Base-by-base conservation (phyloP, 2,329 filamentous ascomycete species). In the Cladosporium sp. region DNA sequence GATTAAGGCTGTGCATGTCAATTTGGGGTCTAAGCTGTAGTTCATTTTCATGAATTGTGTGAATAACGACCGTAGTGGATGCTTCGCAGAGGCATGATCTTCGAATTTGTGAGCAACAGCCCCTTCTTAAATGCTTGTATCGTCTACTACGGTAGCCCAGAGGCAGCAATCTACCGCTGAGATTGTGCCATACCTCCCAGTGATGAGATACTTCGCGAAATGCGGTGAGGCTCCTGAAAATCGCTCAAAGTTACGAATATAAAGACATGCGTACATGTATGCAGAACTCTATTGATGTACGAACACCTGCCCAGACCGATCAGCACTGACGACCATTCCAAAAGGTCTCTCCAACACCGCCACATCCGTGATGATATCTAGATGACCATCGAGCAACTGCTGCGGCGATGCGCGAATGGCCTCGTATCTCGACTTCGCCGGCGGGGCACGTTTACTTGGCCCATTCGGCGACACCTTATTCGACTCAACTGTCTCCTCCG, bases 391-490 rank as follows among this genome's bases (percentile, higher is more conserved):
- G 51, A 97, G 71, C 58, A 98, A 68, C 68, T 89, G 83, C 67
- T 94, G 88, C 66, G 96, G 91, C 70, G 95, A 87, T 57, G 94
- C 85, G 54, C 86, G 73, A 54, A 86, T 91, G 55, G 96, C 93
- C 22, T 96, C 85, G 11, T 89, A 92, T 54, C 85, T 86, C 56
- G 89, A 79, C 1, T 86, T 53, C 27, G 52, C 58, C 15, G 53
- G 38, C 19, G 38, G 32, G 16, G 30, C 39, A 40, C 64, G 62
- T 63, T 63, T 72, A 38, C 60, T 61, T 18, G 62, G 79, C 57
- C 56, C 56, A 38, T 56, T 62, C 11, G 57, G 45, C n/a, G 56
- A 52, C 5, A 60, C 55, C 41, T 54, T 61, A 13, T 59, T 60
- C 16, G 59, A 59, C 51, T 62, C 62, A 12, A 61, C 46, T 8